Conservation (phyloP, 805 yeast genomes). For the Vanderwaltozyma polyspora region DNA sequence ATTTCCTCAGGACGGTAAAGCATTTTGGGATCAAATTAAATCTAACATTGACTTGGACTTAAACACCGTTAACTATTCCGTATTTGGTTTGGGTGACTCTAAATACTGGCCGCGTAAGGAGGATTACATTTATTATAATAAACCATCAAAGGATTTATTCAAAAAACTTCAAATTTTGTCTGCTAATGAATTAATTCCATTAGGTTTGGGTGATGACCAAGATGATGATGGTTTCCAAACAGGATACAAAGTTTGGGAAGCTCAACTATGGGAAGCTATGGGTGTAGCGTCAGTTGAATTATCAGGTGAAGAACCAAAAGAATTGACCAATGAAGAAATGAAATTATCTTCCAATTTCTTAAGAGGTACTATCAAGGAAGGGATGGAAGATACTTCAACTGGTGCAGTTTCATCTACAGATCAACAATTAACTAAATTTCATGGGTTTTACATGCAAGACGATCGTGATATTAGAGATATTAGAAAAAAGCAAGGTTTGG, state of each 20-base stretch:
- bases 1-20: slow-evolving; percentile 67
- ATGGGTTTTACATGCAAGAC: slow-evolving; percentile 97
- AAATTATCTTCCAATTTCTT: slow-evolving; percentile 75
- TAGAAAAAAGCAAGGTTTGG: slow-evolving; percentile 83
- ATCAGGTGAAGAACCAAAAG: slow-evolving; percentile 85
- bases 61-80: slow-evolving; percentile 50
- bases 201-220: slow-evolving; percentile 94
- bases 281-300: slow-evolving; percentile 77
- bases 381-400: slow-evolving; percentile 66
- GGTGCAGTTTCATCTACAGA: slow-evolving; percentile 87
- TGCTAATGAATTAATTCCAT: slow-evolving; percentile 57
- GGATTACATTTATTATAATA: slow-evolving; percentile 87
- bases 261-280: slow-evolving; percentile 71
- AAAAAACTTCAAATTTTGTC: slow-evolving; percentile 59
- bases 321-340: slow-evolving; percentile 91
- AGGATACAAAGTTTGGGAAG: slow-evolving; percentile 84
- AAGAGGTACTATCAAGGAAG: slow-evolving; percentile 89
- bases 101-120: slow-evolving; percentile 96
- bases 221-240: slow-evolving; percentile 93
- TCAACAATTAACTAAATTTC: slow-evolving; percentile 92
- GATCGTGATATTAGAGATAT: slow-evolving; percentile 93
- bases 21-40: slow-evolving; percentile 65
- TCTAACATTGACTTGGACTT: slow-evolving; percentile 56
- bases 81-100: slow-evolving; percentile 91
- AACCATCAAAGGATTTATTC: slow-evolving; percentile 69